Percentiles rank a stretch among this genome's conserved stretches.
Conservation (phyloP, 257 asterid species). For the Forsythia suspensa region DNA sequence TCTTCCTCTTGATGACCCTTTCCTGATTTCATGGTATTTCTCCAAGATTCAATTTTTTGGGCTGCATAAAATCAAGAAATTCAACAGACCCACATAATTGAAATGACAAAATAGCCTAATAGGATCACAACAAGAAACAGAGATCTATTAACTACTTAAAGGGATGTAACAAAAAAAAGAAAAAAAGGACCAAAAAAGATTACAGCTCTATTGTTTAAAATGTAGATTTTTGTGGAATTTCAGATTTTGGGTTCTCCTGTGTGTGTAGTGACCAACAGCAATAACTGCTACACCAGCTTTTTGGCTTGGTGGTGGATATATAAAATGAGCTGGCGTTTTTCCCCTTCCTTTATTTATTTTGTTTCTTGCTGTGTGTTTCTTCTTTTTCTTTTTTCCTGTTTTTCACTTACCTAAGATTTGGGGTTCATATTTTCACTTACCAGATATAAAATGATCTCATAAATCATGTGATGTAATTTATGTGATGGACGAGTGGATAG, state of each 20-base stretch:
- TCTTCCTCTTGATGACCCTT: conserved; percentile 74
- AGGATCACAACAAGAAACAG: conserved; percentile 18
- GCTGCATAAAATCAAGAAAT: conserved; percentile 34
- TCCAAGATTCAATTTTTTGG: conserved; percentile 28
- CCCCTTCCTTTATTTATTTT: not conserved
- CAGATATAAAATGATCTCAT: not conserved
- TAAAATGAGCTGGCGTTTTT: conserved; percentile 22
- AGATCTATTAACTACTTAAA: conserved; percentile 26
- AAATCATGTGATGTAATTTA: conserved; percentile 1
- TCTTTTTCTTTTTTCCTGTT: not conserved
- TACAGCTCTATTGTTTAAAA: conserved; percentile 16
- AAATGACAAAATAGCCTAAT: conserved; percentile 15
- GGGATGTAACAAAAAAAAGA: not conserved
- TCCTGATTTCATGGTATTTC: conserved; percentile 62
- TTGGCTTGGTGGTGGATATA: conserved; percentile 26
- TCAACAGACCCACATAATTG: conserved; percentile 30
- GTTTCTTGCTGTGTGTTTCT: not conserved
- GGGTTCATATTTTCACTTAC: not conserved
- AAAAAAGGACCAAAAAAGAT: conserved; percentile 18
- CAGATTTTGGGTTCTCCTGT: conserved; percentile 22
- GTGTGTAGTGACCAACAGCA: conserved; percentile 18
- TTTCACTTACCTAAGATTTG: not conserved
- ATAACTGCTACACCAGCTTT: conserved; percentile 31
- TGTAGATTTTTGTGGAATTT: conserved; percentile 11
- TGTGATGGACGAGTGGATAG: not conserved